Evolutionary conservation across 2,329 filamentous ascomycete genomes (phyloP).

Genomic region (Sporothrix schenckii): DNA sequence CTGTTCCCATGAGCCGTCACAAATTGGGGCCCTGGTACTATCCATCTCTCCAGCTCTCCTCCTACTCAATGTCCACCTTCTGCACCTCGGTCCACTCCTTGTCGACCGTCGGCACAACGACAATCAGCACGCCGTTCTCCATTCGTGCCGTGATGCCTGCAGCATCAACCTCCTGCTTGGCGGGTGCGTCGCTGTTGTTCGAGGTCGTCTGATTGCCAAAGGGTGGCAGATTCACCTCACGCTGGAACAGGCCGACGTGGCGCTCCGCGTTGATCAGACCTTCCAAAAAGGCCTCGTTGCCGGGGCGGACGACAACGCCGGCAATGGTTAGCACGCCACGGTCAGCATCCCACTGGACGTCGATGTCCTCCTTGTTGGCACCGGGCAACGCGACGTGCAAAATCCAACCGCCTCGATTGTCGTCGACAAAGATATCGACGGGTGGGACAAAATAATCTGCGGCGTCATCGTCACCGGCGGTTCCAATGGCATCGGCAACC

Average conservation of each 20-base stretch:
- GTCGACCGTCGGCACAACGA: slow-evolving; percentile 71
- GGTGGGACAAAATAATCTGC: slow-evolving; percentile 61
- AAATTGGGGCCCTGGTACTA: slow-evolving; percentile 4
- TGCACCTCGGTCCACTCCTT: slow-evolving; percentile 66
- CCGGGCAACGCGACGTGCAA: slow-evolving; percentile 75
- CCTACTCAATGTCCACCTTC: slow-evolving; percentile 60
- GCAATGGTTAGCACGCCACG: slow-evolving; percentile 66
- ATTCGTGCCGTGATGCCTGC: slow-evolving; percentile 72
- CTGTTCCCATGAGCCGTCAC: slow-evolving; percentile 6
- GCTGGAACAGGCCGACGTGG: slow-evolving; percentile 73
- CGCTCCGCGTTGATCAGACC: slow-evolving; percentile 67
- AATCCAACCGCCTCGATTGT: slow-evolving; percentile 58
- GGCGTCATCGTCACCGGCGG: slow-evolving; percentile 32
- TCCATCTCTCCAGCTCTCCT: background rate
- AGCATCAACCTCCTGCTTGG: slow-evolving; percentile 61
- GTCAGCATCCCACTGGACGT: slow-evolving; percentile 74
- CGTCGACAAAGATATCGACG: slow-evolving; percentile 67
- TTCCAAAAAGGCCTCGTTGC: slow-evolving; percentile 68
- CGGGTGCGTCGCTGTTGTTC: slow-evolving; percentile 1
- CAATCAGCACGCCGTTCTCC: slow-evolving; percentile 73
- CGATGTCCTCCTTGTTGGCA: slow-evolving; percentile 71
- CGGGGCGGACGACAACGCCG: slow-evolving; percentile 73
- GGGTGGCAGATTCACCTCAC: slow-evolving; percentile 65
- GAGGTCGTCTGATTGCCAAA: slow-evolving; percentile 12
- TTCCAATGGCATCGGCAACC: background rate